Base-by-base conservation (phyloP, 2,329 filamentous ascomycete genomes). In the Botrytis fabae region DNA sequence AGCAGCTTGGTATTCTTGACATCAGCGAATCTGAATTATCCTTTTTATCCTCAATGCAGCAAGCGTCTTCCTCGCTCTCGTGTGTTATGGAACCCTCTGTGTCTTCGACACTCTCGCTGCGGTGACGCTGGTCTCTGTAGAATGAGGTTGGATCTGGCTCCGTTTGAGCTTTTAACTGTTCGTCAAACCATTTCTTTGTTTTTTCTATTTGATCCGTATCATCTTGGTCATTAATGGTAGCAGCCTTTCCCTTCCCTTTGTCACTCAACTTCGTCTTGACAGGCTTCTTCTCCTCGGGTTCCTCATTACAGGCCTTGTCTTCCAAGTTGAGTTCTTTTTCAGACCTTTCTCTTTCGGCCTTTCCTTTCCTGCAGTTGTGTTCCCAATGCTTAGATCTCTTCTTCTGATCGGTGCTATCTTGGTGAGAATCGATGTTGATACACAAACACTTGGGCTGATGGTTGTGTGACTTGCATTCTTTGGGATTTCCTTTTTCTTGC, bases 1-100 rank as follows among this genome's bases (percentile, higher is more conserved):
- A 74, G 40, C 69, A 73, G 20, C 65, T 64, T 44, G 66, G 71
- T 22, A 70, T 28, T 62, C 42, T 71, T 44, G 68, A 60, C 18
- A 40, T 63, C 14, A n/a, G 18, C 25, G 28, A 38, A 42, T 9
- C 20, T 22, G 28, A 5, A 28, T 46, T 48, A 44, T 66, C 8
- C 10, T 71, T 44, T 20, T 32, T 35, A 20, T 46, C 42, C 20
- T 22, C 28, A 6, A 35, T 20, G 65, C 48, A 66, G 35, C 60
- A 65, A 14, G 16, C n/a, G 10, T 66, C 61, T n/a, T 71, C 35
- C 25, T 51, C 38, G 7, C 54, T 28, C 38, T 68, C 16, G 12
- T 10, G 7, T 40, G 6, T 32, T 16, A 28, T 35, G 14, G 22
- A 40, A 1, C 40, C 64, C 9, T 42, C 61, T 6, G 38, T 18